Conservation (phyloP, 306 rosid genomes). For the Luffa aegyptiaca region DNA sequence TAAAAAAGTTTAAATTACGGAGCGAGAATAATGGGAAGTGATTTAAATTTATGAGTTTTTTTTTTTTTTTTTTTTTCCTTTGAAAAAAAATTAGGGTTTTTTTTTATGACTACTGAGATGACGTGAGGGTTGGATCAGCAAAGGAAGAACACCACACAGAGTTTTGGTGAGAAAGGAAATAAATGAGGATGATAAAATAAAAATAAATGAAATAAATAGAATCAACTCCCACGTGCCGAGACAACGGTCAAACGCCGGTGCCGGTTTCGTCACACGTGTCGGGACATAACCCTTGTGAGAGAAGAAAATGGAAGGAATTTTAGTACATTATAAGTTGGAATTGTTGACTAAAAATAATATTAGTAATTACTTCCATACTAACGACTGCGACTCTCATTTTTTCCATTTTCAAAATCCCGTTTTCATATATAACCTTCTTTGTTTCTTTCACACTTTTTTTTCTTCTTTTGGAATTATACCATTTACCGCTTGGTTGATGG, state of each 20-base stretch:
- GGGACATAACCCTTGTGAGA: background rate
- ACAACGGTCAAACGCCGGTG: constrained; percentile 74
- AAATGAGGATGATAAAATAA: background rate
- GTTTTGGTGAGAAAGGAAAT: background rate
- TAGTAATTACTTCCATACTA: background rate
- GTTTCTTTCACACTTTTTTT: background rate
- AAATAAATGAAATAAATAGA: background rate
- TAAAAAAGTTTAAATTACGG: background rate
- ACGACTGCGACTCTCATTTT: background rate
- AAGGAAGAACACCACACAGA: background rate
- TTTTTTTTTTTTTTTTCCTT: background rate
- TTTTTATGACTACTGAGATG: background rate
- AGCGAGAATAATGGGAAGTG: background rate
- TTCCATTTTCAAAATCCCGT: background rate
- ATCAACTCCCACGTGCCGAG: constrained; percentile 40
- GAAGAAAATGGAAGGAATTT: background rate
- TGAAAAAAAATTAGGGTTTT: background rate
- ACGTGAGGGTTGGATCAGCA: constrained; percentile 6
- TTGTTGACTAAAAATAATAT: constrained; percentile 25
- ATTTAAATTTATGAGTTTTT: background rate
- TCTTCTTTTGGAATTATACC: background rate
- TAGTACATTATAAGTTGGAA: constrained; percentile 29
- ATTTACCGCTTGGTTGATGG: too few relatives aligned
- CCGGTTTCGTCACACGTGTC: constrained; percentile 48
- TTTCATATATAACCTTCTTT: background rate